Evolutionary conservation across 441 rosid species (phyloP).

Genomic region (Cnidoscolus chayamansa): DNA sequence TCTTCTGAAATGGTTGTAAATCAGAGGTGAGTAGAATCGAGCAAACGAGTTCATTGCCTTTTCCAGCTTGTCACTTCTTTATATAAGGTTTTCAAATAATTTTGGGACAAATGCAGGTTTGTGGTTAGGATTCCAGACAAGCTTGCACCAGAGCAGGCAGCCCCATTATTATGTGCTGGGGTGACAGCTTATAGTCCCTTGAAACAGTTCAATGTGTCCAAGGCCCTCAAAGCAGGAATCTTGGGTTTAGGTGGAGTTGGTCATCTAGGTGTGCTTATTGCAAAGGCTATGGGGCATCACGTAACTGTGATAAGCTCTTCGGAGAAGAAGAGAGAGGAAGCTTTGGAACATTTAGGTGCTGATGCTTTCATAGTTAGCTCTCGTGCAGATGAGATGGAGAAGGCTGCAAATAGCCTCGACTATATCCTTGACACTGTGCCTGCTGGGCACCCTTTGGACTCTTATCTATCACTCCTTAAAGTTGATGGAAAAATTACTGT

Average conservation of each 20-base stretch:
- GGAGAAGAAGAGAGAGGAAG: conserved; percentile 42
- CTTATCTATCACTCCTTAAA: conserved; percentile 38
- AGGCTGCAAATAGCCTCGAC: conserved; percentile 34
- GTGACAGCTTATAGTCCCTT: conserved; percentile 50
- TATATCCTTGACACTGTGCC: conserved; percentile 47
- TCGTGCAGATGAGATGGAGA: conserved; percentile 31
- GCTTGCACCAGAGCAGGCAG: conserved; percentile 43
- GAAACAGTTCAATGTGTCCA: conserved; percentile 31
- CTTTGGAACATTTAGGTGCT: conserved; percentile 36
- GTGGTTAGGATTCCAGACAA: conserved; percentile 40
- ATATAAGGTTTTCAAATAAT: background rate
- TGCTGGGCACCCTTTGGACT: conserved; percentile 34
- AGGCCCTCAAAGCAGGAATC: conserved; percentile 33
- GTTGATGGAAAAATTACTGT: conserved; percentile 39
- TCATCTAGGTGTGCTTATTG: conserved; percentile 42
- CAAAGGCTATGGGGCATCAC: conserved; percentile 50
- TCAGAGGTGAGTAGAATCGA: conserved; percentile 35
- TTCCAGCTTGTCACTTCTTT: background rate
- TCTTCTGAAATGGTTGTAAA: conserved; percentile 43
- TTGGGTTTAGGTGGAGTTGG: conserved; percentile 54
- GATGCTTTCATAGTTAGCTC: conserved; percentile 43
- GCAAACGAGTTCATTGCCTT: background rate
- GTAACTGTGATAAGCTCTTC: conserved; percentile 53
- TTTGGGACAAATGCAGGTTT: conserved; percentile 29
- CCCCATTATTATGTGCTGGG: conserved; percentile 42